Evolutionary conservation across 192 early-diverging fungal species (phyloP), one percentile per base, ranked within the genome.

Genomic region (Podila epicladia): DNA sequence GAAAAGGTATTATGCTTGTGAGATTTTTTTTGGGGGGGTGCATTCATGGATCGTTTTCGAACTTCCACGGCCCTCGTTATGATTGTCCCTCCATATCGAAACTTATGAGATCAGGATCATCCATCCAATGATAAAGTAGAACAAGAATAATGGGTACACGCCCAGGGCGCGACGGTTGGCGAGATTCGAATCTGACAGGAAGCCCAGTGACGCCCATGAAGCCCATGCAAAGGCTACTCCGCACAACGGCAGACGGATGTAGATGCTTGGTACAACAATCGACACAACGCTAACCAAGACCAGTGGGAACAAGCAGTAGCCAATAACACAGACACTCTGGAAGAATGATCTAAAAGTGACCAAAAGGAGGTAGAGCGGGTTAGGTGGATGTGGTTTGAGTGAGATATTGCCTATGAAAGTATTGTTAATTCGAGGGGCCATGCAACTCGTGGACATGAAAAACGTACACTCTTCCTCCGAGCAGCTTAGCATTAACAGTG

Each of bases 261-360:
- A 87, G 48, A 97, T 82, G 59, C 87, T 84, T 33, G 83, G 64
- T 2, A 90, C 88, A 66, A 96, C 86, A 35, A 95, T 84, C 1
- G 91, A 78, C 7, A 96, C 74, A 20, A 97, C 75, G 28, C 95
- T 90, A 32, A 91, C 94, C 28, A 95, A 80, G 1, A 95, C 92
- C 68, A 99, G 85, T 11, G 97, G 97, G 70, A 97, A 99, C 65
- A 98, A 85, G 82, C 97, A 99, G 85, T 99, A 99, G 9, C 97
- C 97, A 62, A 99, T 87, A 19, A 97, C 93, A 83, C 97, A 99
- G 9, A 99, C 95, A 72, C 91, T 93, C 73, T 99, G 97, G 83
- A 97, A 97, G 73, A 99, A 98, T 11, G 97, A 99, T 11, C 93
- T 95, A 80, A 32, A 24, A 64, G 48, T 19, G 64, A 33, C 9